Evolutionary conservation across 192 early-diverging fungal genomes (phyloP).

Genomic region (Pilobolus umbonatus): DNA sequence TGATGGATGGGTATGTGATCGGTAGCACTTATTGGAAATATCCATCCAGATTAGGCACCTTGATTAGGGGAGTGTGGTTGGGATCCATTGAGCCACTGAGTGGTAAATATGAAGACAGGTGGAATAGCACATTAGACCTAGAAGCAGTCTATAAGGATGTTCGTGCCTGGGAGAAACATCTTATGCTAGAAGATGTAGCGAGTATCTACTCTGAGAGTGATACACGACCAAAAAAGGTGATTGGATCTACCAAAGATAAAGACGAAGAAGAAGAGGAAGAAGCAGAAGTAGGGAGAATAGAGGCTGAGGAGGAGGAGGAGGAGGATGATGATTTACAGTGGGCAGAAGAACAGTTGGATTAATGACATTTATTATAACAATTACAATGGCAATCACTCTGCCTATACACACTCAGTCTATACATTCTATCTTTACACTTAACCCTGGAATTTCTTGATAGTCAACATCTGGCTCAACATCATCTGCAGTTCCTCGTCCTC

Average conservation of each 20-base stretch:
- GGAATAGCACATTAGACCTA: slow-evolving; percentile 27
- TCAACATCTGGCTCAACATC: slow-evolving; percentile 77
- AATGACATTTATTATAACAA: not conserved
- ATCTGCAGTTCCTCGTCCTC: slow-evolving; percentile 71
- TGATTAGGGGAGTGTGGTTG: slow-evolving; percentile 30
- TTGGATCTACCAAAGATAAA: not conserved
- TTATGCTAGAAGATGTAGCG: not conserved
- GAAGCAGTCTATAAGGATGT: slow-evolving; percentile 21
- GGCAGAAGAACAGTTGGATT: slow-evolving; percentile 2
- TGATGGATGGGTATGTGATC: slow-evolving; percentile 31
- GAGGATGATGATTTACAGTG: slow-evolving; percentile 8
- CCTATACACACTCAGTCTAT: not conserved
- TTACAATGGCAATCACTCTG: not conserved
- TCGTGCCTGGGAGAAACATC: slow-evolving; percentile 22
- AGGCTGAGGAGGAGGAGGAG: slow-evolving; percentile 1
- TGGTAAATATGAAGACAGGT: slow-evolving; percentile 26
- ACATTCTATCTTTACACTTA: slow-evolving; percentile 24
- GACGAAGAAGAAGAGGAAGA: not conserved
- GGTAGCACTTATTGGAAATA: slow-evolving; percentile 17
- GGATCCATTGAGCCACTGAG: slow-evolving; percentile 29
- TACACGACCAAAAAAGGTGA: not conserved
- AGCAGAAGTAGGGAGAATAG: not conserved
- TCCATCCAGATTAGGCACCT: slow-evolving; percentile 5
- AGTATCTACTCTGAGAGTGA: not conserved
- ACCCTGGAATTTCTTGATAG: slow-evolving; percentile 74